Conservation (phyloP, 768 basidiomycete genomes). For the Paxillus rubicundulus region DNA sequence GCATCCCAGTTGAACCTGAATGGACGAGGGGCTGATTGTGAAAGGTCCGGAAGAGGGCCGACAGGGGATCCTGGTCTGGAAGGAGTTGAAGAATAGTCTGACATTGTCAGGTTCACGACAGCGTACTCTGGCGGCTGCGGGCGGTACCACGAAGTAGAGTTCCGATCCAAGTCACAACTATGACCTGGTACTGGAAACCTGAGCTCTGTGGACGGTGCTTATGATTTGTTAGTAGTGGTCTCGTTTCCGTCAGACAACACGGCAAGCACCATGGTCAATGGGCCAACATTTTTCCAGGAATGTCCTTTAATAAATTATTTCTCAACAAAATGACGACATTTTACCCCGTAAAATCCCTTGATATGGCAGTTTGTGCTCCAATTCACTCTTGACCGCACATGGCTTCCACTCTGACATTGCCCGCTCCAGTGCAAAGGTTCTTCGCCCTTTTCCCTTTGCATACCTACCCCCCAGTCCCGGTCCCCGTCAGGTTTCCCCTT, state of each 20-base stretch:
- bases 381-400: not conserved
- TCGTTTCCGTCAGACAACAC: not conserved
- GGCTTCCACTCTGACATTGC: slow-evolving; percentile 28
- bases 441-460: slow-evolving; percentile 61
- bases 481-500: slow-evolving; percentile 23
- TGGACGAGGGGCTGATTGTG: slow-evolving; percentile 44
- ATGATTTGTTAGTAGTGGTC: not conserved
- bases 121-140: not conserved
- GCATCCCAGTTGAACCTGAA: slow-evolving; percentile 80
- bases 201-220: not conserved
- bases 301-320: not conserved
- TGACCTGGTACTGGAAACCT: not conserved
- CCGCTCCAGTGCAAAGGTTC: slow-evolving; percentile 44
- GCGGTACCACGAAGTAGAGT: not conserved
- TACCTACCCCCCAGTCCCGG: slow-evolving; percentile 43
- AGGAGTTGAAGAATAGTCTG: slow-evolving; percentile 47
- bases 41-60: slow-evolving; percentile 41
- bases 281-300: not conserved
- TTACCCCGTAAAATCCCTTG: not conserved
- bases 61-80: slow-evolving; percentile 60
- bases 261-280: not conserved
- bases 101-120: slow-evolving; percentile 22
- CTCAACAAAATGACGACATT: not conserved
- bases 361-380: not conserved
- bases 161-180: not conserved